These are phyloP conservation scores for Rhodomyrtus psidioides DNA, from an alignment of 441 rosid species.

Conservation along the genomic window DNA sequence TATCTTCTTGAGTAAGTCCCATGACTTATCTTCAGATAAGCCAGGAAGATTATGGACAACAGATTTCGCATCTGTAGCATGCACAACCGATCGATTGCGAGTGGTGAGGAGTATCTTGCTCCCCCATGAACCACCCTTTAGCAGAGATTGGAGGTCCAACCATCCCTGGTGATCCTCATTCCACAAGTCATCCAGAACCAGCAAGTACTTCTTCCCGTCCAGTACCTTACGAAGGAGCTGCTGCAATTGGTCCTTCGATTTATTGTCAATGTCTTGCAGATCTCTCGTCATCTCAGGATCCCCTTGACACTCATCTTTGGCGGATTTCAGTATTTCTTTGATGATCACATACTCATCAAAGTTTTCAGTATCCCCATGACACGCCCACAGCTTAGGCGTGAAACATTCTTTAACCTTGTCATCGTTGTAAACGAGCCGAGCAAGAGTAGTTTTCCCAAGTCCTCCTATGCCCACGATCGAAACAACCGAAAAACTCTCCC, in stretches of 20 bases:
- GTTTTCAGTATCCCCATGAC: neutral
- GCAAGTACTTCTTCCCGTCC: neutral
- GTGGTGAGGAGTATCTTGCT: too few relatives aligned
- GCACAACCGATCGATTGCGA: too few relatives aligned
- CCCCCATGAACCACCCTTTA: too few relatives aligned
- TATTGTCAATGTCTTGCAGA: neutral
- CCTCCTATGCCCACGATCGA: rapidly evolving
- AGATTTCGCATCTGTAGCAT: too few relatives aligned
- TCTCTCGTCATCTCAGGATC: neutral
- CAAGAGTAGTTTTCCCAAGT: neutral
- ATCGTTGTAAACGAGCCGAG: neutral
- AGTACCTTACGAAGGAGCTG: rapidly evolving
- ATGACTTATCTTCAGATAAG: too few relatives aligned
- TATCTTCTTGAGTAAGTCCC: too few relatives aligned
- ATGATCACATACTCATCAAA: neutral
- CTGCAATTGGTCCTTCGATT: rapidly evolving
- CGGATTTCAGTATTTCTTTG: neutral
- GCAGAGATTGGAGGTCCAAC: too few relatives aligned
- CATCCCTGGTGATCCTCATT: neutral
- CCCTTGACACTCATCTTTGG: neutral
- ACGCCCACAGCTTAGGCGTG: neutral
- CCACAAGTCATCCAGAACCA: neutral
- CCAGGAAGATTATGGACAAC: too few relatives aligned
- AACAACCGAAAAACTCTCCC: rapidly evolving
- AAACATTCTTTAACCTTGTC: rapidly evolving